Evolutionary conservation across 176 grass and related monocot species (phyloP), one percentile per base, ranked within the genome.

Genomic region (Pontederia crassipes): DNA sequence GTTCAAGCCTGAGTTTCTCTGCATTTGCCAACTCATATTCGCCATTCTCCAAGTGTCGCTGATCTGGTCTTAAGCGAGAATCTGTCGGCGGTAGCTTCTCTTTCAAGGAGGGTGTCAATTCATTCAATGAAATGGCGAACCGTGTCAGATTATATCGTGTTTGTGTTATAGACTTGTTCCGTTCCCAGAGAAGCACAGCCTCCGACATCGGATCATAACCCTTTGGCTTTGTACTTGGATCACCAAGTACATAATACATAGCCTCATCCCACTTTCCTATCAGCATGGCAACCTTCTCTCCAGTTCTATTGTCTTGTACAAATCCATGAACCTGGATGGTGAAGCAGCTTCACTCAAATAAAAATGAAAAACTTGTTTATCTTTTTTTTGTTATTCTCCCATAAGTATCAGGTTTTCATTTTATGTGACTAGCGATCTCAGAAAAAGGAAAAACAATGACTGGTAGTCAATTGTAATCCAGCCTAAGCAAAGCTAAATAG

Each of bases 81-180:
- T 98, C 87, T 17, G 93, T 98, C 52, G 87, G 93, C 59, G 93
- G 93, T 55, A 98, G 77, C 67, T 86, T 98, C 59, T 86, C 93
- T 87, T 92, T 74, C 64, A 92, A 63, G 57, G 74, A 84, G 61
- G 84, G 71, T 59, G 74, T 81, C 48, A 98, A 80, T 61, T 98
- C 93, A 65, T 98, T 92, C 28, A 98, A 66, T 70, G 77, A 88
- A 71, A 98, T 98, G 4, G 84, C 79, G 17, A 98, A 98, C 10
- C 87, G 88, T 58, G 93, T 92, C 46, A 98, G 53, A 61, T 98
- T 98, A 75, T 98, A 92, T 46, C 81, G 76, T 18, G 93, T 92
- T 62, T 76, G 93, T 35, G 91, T 77, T 63, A 76, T 57, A 80
- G 93, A 84, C 52, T 83, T 67, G 59, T 81, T 98, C 84, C 80